These are phyloP conservation scores for Alternaria burnsii DNA, from an alignment of 2,329 filamentous ascomycete species.

Conservation along the genomic window DNA sequence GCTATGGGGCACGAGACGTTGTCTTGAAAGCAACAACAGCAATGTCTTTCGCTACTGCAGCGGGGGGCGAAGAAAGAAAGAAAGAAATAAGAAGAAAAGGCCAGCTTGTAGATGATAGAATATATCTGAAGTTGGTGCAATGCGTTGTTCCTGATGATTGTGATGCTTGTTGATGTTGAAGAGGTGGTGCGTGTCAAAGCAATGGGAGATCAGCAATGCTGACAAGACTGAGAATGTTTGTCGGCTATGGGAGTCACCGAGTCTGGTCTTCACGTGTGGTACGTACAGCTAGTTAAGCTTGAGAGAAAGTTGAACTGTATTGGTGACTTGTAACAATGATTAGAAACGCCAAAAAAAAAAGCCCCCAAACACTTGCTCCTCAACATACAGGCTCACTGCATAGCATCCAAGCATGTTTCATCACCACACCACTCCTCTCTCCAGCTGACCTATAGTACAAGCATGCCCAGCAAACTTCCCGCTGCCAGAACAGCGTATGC, in stretches of 20 bases:
- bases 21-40: neutral
- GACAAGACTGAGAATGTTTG: neutral
- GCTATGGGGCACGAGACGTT: constrained; percentile 3
- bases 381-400: neutral
- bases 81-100: constrained; percentile 9
- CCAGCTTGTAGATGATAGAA: constrained; percentile 9
- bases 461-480: constrained; percentile 40
- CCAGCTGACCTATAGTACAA: constrained; percentile 25
- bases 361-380: neutral
- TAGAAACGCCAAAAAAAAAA: neutral
- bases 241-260: no score
- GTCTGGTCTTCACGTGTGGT: no score
- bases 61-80: neutral
- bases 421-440: neutral
- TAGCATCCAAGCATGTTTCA: neutral
- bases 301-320: neutral
- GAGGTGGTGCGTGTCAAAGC: neutral
- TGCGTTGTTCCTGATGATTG: neutral
- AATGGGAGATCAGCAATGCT: neutral
- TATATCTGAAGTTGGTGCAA: constrained; percentile 3
- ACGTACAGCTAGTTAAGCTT: neutral
- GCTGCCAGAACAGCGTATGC: constrained; percentile 32
- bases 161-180: neutral
- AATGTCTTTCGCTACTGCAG: constrained; percentile 4
- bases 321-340: neutral